Base-by-base conservation (phyloP, 1,139 yeast genomes). In the Meyerozyma guilliermondii region DNA sequence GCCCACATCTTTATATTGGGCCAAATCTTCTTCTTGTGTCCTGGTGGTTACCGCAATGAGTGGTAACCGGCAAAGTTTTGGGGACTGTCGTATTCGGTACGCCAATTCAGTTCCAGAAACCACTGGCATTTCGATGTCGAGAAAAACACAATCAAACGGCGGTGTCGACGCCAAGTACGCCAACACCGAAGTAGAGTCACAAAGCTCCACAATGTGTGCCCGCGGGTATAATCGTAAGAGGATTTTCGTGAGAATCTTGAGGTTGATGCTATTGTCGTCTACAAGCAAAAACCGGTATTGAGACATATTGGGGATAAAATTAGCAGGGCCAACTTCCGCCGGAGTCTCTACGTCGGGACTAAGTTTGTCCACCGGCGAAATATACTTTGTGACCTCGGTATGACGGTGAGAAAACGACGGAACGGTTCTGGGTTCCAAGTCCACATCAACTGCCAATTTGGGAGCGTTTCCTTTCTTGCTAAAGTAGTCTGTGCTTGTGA, bases 71-170 rank as follows among this genome's bases (percentile, higher is more conserved):
- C 56, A 48, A 39, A 54, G 52, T 18, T 44, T 44, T 8, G 50
- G 44, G 29, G 40, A 33, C 29, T 42, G 40, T 38, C 76, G 54
- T 35, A 71, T 58, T 27, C 46, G 45, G 31, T 50, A 49, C 11
- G 74, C 69, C 38, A 72, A 57, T 24, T 71, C 71, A n/a, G 67
- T 53, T 3, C 78, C 78, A 22, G 66, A 56, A n/a, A 72, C 55
- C 7, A 54, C 56, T 3, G 78, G 78, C 78, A 72, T 72, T 49
- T 72, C 78, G 39, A 72, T 72, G 48, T 72, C 78, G 40, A 72
- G 54, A 46, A 72, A 72, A 10, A 69, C 62, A 39, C 63, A 50
- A 45, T 71, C 74, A 45, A 59, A 70, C 18, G 44, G 45, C 39
- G 55, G 53, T 3, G 50, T 40, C 11, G 48, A 42, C 4, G 65